These are phyloP conservation scores for Collybia sp. DNA, from an alignment of 768 basidiomycete genomes.

Conservation along the genomic window DNA sequence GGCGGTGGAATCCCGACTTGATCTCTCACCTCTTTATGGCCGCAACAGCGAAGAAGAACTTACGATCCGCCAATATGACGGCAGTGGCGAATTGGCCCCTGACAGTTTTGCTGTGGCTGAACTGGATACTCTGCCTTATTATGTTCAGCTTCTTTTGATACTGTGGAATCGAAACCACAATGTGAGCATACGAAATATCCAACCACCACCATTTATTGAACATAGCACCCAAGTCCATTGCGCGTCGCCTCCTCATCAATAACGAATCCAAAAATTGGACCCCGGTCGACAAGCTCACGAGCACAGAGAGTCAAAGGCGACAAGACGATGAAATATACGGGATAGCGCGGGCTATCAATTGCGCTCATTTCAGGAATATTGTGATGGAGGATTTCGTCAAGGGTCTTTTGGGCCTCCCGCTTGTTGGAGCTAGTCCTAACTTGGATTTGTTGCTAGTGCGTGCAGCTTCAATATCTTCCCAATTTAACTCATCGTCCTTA, in stretches of 20 bases:
- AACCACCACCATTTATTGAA: not conserved
- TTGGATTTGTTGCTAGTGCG: slow-evolving; percentile 12
- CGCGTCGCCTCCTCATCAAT: slow-evolving; percentile 12
- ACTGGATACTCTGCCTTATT: slow-evolving; percentile 7
- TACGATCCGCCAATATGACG: slow-evolving; percentile 15
- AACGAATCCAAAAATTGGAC: slow-evolving; percentile 14
- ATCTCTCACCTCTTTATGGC: slow-evolving; percentile 17
- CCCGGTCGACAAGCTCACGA: no score
- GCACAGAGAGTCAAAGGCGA: no score
- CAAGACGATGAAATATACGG: slow-evolving; percentile 23
- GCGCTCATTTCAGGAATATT: slow-evolving; percentile 19
- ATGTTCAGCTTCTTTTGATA: slow-evolving; percentile 12
- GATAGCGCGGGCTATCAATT: slow-evolving; percentile 18
- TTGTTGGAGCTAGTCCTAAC: slow-evolving; percentile 9
- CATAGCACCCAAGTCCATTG: slow-evolving; percentile 10
- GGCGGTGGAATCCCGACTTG: slow-evolving; percentile 12
- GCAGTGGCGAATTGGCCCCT: slow-evolving; percentile 15
- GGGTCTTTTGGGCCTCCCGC: slow-evolving; percentile 15
- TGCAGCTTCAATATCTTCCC: not conserved
- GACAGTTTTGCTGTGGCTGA: slow-evolving; percentile 17
- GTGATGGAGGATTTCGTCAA: slow-evolving; percentile 20
- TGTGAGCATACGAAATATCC: slow-evolving; percentile 6
- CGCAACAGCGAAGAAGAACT: slow-evolving; percentile 8
- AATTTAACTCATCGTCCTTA: not conserved
- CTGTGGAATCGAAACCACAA: slow-evolving; percentile 20